phyloP scores from a whole-genome alignment of 179 eudicot species.

The Beta macrorhiza region DNA sequence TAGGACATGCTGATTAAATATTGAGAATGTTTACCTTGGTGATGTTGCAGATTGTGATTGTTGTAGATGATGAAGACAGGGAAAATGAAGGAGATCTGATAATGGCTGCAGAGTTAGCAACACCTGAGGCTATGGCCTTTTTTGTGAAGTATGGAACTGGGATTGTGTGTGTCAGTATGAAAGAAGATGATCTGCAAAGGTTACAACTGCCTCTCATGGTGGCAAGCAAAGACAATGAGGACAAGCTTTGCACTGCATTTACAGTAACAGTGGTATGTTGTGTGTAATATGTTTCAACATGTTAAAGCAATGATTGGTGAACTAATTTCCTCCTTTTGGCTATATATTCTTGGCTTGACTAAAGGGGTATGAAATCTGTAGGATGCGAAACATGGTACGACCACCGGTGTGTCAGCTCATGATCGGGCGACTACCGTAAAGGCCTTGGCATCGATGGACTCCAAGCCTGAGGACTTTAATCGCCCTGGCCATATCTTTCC shows the following conservation, averaged over 20 bases:
- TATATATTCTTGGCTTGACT: not conserved
- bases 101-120: constrained; percentile 80
- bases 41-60: constrained; percentile 71
- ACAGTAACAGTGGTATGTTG: constrained; percentile 77
- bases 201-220: constrained; percentile 86
- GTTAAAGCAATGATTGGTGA: not conserved
- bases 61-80: constrained; percentile 86
- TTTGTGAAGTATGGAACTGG: constrained; percentile 90
- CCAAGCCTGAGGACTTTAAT: constrained; percentile 79
- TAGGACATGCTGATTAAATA: constrained; percentile 5
- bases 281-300: not conserved
- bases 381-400: constrained; percentile 92
- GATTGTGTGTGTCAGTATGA: constrained; percentile 91
- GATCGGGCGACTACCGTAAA: constrained; percentile 71
- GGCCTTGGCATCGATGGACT: constrained; percentile 73
- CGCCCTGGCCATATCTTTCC: constrained; percentile 96
- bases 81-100: constrained; percentile 92
- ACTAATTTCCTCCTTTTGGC: not conserved
- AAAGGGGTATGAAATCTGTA: constrained; percentile 23
- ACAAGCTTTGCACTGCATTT: constrained; percentile 76
- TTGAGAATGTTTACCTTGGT: not conserved
- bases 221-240: constrained; percentile 56
- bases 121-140: constrained; percentile 88
- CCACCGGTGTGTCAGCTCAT: constrained; percentile 83
- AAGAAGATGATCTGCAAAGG: constrained; percentile 71